Evolutionary conservation across 495 filamentous ascomycete species (phyloP).

Genomic region (Aspergillus cristatus): DNA sequence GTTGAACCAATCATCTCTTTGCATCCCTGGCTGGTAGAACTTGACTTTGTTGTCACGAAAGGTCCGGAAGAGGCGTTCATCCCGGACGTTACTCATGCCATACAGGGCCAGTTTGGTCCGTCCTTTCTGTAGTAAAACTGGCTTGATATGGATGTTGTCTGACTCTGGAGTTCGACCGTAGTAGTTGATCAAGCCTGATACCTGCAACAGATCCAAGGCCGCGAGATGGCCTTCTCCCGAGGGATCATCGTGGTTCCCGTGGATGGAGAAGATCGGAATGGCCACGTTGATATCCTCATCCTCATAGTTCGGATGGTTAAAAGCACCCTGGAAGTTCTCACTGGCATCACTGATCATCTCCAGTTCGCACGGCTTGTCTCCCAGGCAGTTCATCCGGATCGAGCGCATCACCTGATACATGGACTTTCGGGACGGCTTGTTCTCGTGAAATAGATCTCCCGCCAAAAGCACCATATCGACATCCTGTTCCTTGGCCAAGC

Average conservation of each 20-base stretch:
- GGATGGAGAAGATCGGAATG: slow-evolving; percentile 96
- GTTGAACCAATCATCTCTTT: slow-evolving; percentile 93
- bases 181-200: slow-evolving; percentile 89
- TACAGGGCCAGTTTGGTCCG: slow-evolving; percentile 90
- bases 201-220: slow-evolving; percentile 82
- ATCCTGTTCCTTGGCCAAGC: slow-evolving; percentile 73
- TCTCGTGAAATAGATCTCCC: slow-evolving; percentile 96
- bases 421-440: slow-evolving; percentile 90
- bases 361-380: slow-evolving; percentile 90
- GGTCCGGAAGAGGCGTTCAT: slow-evolving; percentile 87
- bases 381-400: slow-evolving; percentile 84
- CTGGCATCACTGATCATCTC: slow-evolving; percentile 89
- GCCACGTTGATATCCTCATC: slow-evolving; percentile 96
- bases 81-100: slow-evolving; percentile 91
- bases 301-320: slow-evolving; percentile 94
- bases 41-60: slow-evolving; percentile 90
- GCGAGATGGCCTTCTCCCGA: slow-evolving; percentile 86
- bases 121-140: slow-evolving; percentile 88
- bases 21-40: slow-evolving; percentile 77
- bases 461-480: slow-evolving; percentile 95
- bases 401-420: slow-evolving; percentile 97
- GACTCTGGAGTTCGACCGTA: slow-evolving; percentile 86
- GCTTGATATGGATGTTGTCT: slow-evolving; percentile 86
- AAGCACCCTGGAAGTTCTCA: slow-evolving; percentile 75
- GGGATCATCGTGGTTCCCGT: slow-evolving; percentile 97